phyloP scores from a whole-genome alignment of 2,329 filamentous ascomycete genomes.

The Karstenula rhodostoma region DNA sequence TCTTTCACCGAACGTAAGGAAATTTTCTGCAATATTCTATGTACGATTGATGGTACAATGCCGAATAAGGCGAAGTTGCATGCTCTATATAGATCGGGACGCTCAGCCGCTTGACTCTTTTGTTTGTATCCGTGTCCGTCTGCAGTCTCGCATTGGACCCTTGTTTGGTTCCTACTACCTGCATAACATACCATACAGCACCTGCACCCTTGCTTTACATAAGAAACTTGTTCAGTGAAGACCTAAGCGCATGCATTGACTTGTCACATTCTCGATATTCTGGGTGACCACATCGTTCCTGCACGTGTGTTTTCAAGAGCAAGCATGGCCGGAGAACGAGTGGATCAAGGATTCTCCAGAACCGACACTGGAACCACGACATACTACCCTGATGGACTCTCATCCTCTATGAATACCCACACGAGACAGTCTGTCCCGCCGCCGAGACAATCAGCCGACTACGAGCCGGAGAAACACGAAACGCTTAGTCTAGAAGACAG shows the following conservation, averaged over 20 bases:
- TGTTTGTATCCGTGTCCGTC: not conserved
- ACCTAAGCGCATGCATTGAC: constrained; percentile 1
- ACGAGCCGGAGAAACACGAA: constrained; percentile 13
- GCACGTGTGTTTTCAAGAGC: constrained; percentile 16
- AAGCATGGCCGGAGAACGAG: constrained; percentile 19
- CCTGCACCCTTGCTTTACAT: not conserved
- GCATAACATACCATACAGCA: not conserved
- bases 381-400: constrained; percentile 14
- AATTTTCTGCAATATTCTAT: not conserved
- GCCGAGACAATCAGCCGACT: not conserved
- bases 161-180: not conserved
- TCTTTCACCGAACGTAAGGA: not conserved
- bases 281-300: constrained; percentile 12
- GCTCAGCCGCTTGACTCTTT: not conserved
- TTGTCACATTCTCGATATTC: constrained; percentile 11
- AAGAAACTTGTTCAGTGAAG: not conserved
- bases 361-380: constrained; percentile 10
- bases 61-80: not conserved
- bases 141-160: not conserved
- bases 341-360: constrained; percentile 18
- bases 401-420: constrained; percentile 4
- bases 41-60: not conserved
- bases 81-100: constrained; percentile 4
- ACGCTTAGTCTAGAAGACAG: constrained; percentile 8
- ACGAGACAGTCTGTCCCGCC: not conserved